Evolutionary conservation across 257 asterid species (phyloP).

Genomic region (Echites panduratus): DNA sequence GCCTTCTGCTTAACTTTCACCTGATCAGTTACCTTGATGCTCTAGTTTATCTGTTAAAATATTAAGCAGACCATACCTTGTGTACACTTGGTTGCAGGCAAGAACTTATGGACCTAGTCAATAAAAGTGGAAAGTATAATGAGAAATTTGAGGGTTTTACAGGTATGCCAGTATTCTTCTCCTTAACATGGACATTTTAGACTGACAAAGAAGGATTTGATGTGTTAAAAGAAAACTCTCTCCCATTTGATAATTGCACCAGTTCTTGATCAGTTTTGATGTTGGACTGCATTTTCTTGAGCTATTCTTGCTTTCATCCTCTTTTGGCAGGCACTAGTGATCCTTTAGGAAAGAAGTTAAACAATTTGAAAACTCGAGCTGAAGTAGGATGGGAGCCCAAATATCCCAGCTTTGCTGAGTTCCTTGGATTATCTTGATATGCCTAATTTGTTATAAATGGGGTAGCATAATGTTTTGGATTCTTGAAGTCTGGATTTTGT

Average conservation of each 20-base stretch:
- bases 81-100: slow-evolving; percentile 46
- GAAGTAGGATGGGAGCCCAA: slow-evolving; percentile 85
- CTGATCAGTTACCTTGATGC: neutral
- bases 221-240: neutral
- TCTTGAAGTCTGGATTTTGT: too few species aligned
- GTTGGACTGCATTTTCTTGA: neutral
- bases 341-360: slow-evolving; percentile 74
- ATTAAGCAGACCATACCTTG: neutral
- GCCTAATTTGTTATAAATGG: neutral
- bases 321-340: slow-evolving; percentile 59
- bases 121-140: slow-evolving; percentile 61
- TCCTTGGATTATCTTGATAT: slow-evolving; percentile 46
- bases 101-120: slow-evolving; percentile 73
- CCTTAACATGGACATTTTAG: neutral
- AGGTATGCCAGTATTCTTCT: slow-evolving; percentile 33
- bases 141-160: slow-evolving; percentile 68
- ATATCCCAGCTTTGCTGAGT: slow-evolving; percentile 70
- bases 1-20: neutral
- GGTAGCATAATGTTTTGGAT: neutral
- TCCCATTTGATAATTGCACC: neutral
- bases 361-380: slow-evolving; percentile 69
- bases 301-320: neutral
- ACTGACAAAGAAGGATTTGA: neutral
- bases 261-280: neutral
- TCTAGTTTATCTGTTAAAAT: neutral